These are phyloP conservation scores for Nicotiana tomentosiformis DNA, from an alignment of 257 asterid genomes.

Conservation along the genomic window DNA sequence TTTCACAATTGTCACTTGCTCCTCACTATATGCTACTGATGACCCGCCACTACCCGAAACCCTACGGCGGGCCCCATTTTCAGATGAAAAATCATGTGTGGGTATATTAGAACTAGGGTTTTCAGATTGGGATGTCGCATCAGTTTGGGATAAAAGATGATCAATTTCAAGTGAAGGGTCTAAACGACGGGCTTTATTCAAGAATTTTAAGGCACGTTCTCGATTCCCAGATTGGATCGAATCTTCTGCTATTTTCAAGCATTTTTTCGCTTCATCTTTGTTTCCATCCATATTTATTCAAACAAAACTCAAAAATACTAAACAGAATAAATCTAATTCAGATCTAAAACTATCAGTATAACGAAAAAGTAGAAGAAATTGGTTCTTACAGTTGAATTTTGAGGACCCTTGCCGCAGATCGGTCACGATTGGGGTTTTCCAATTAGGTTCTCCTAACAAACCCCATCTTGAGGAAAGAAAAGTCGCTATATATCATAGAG, in stretches of 20 bases:
- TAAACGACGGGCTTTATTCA: slow-evolving; percentile 74
- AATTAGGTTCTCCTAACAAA: too few species aligned
- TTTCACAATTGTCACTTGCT: slow-evolving; percentile 56
- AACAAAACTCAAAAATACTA: neutral
- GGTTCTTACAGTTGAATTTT: too few species aligned
- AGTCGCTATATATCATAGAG: too few species aligned
- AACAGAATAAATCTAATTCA: neutral
- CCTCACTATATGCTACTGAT: slow-evolving; percentile 18
- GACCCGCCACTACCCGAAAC: too few species aligned
- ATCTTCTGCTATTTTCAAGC: slow-evolving; percentile 65
- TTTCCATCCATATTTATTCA: slow-evolving; percentile 70
- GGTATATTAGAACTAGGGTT: neutral
- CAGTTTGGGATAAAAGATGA: slow-evolving; percentile 42
- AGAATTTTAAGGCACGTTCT: slow-evolving; percentile 63
- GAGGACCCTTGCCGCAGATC: too few species aligned
- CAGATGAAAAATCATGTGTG: too few species aligned
- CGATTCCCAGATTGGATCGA: slow-evolving; percentile 70
- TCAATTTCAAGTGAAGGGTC: slow-evolving; percentile 63
- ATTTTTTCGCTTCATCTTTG: slow-evolving; percentile 93
- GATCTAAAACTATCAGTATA: too few species aligned
- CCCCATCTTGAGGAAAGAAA: too few species aligned
- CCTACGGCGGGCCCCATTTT: too few species aligned
- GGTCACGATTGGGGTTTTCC: too few species aligned
- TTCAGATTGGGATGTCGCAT: slow-evolving; percentile 28
- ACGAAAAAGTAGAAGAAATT: too few species aligned